A percentile compares a stretch with the other conserved stretches of the same genome.
phyloP scores from a whole-genome alignment of 192 early-diverging fungal genomes.

The Bifiguratus adelaidae region DNA sequence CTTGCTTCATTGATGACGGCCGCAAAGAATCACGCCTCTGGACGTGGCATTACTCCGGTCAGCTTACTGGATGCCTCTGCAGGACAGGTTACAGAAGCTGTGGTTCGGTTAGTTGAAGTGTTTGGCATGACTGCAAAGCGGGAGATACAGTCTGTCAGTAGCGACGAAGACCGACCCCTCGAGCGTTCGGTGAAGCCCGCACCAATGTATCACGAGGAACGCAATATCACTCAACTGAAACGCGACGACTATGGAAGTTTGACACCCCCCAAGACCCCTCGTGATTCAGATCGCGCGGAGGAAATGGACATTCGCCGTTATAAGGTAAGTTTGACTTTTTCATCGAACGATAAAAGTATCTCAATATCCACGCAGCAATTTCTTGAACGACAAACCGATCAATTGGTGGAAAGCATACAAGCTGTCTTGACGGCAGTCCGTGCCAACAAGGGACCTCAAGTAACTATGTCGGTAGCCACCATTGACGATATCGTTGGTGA shows the following conservation, averaged over 20 bases:
- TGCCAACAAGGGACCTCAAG: conserved; percentile 21
- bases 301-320: conserved; percentile 24
- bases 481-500: conserved; percentile 24
- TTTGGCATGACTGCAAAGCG: conserved; percentile 13
- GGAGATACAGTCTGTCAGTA: background rate
- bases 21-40: conserved; percentile 69
- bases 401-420: conserved; percentile 73
- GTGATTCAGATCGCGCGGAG: conserved; percentile 1
- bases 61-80: conserved; percentile 75
- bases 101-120: conserved; percentile 67
- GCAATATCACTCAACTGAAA: background rate
- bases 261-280: background rate
- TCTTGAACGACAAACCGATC: conserved; percentile 60
- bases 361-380: conserved; percentile 31
- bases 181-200: background rate
- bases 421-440: conserved; percentile 52
- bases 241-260: background rate
- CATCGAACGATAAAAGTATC: background rate
- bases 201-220: background rate
- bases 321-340: conserved; percentile 24
- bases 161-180: background rate
- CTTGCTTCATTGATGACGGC: conserved; percentile 60
- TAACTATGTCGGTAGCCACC: conserved; percentile 22
- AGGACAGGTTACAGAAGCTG: conserved; percentile 61
- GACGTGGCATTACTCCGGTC: conserved; percentile 50